Evolutionary conservation across 2,329 filamentous ascomycete species (phyloP).

Genomic region (Aspergillus fijiensis): DNA sequence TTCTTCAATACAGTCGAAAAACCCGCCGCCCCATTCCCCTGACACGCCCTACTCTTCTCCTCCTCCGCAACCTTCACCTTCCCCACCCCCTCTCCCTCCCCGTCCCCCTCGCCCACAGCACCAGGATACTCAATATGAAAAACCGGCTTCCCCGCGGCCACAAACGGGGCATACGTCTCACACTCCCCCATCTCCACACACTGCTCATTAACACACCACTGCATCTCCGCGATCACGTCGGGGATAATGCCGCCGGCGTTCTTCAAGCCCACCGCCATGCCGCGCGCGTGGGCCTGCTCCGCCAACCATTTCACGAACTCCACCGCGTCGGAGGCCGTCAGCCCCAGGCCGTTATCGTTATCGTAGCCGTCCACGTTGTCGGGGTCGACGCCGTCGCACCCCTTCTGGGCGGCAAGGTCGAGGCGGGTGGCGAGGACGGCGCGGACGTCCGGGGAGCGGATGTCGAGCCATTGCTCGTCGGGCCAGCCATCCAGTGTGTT

Average conservation of each 20-base stretch:
- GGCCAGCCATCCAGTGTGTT: constrained; percentile 59
- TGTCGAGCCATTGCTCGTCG: constrained; percentile 67
- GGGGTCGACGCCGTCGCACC: constrained; percentile 68
- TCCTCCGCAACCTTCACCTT: constrained; percentile 33
- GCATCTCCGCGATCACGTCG: constrained; percentile 51
- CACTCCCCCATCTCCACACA: constrained; percentile 64
- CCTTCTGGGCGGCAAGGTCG: constrained; percentile 58
- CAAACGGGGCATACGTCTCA: constrained; percentile 57
- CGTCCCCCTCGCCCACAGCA: constrained; percentile 39
- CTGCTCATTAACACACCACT: constrained; percentile 71
- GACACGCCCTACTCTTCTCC: constrained; percentile 47
- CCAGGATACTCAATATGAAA: constrained; percentile 70
- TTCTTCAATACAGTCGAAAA: constrained; percentile 68
- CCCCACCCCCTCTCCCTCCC: constrained; percentile 41
- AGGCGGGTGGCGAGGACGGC: constrained; percentile 65
- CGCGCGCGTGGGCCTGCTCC: constrained; percentile 51
- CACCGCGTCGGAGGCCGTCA: constrained; percentile 58
- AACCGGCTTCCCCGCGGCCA: constrained; percentile 63
- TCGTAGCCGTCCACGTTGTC: constrained; percentile 69
- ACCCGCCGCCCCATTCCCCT: constrained; percentile 44
- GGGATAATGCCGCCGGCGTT: constrained; percentile 63
- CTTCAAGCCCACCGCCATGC: constrained; percentile 66
- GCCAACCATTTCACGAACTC: constrained; percentile 64
- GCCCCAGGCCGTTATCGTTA: constrained; percentile 62
- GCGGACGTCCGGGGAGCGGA: constrained; percentile 58